Evolutionary conservation across 495 filamentous ascomycete genomes (phyloP).

Genomic region (Talaromyces adpressus): DNA sequence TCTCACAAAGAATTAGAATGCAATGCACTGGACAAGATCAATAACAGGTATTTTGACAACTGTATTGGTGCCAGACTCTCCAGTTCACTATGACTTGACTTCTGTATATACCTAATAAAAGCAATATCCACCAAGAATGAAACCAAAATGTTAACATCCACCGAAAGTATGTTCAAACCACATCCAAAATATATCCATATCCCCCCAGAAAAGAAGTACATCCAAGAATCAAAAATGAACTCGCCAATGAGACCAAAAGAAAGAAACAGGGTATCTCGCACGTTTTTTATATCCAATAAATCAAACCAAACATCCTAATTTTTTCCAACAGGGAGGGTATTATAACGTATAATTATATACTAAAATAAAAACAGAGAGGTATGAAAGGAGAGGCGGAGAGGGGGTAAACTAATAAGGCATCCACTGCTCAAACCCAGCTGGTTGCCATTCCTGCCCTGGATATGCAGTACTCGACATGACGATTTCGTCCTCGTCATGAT

Average conservation of each 20-base stretch:
- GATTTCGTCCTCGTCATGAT: conserved; percentile 48
- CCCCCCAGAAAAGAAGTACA: not conserved
- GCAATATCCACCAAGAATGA: not conserved
- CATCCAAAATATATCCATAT: not conserved
- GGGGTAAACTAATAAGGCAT: conserved; percentile 17
- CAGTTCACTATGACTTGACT: too few species aligned
- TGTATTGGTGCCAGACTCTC: too few species aligned
- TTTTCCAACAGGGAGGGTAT: not conserved
- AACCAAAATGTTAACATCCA: not conserved
- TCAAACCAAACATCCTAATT: not conserved
- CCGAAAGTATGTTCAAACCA: not conserved
- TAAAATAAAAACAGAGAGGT: not conserved
- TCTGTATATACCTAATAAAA: not conserved
- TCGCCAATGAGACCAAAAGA: not conserved
- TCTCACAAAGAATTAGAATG: too few species aligned
- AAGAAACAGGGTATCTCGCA: conserved; percentile 2
- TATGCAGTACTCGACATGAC: conserved; percentile 74
- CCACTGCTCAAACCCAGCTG: conserved; percentile 29
- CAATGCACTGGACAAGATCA: too few species aligned
- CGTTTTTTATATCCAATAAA: not conserved
- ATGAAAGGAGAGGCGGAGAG: not conserved
- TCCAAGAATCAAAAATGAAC: not conserved
- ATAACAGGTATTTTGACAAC: too few species aligned
- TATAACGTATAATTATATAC: not conserved
- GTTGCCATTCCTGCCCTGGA: conserved; percentile 79